phyloP scores from a whole-genome alignment of 306 rosid species.

The Corylus heterophylla region DNA sequence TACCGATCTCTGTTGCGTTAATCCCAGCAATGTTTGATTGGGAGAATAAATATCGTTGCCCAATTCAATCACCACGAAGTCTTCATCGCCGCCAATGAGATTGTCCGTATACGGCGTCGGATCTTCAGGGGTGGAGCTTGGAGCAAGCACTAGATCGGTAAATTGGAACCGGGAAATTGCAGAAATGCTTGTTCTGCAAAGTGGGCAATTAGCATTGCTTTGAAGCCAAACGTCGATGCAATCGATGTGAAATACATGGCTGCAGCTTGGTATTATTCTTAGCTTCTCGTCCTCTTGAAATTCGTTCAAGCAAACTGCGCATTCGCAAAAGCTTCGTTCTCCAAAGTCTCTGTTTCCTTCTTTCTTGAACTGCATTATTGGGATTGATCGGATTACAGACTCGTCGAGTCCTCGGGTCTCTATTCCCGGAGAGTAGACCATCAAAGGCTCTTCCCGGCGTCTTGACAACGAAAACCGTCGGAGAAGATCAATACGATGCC shows the following conservation, averaged over 20 bases:
- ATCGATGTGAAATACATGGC: conserved; percentile 84
- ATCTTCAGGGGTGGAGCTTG: conserved; percentile 38
- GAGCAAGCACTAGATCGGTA: conserved; percentile 45
- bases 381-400: conserved; percentile 76
- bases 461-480: conserved; percentile 67
- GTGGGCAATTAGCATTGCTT: conserved; percentile 91
- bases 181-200: conserved; percentile 81
- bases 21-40: conserved; percentile 31
- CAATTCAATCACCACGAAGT: conserved; percentile 80
- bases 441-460: conserved; percentile 39
- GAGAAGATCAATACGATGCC: conserved; percentile 90
- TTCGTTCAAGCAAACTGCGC: conserved; percentile 90
- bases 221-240: conserved; percentile 97
- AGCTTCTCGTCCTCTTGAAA: conserved; percentile 75
- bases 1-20: conserved; percentile 26
- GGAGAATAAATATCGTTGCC: conserved; percentile 28
- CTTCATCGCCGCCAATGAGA: conserved; percentile 44
- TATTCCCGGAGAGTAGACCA: conserved; percentile 35
- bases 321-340: conserved; percentile 49
- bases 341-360: conserved; percentile 25
- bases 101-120: conserved; percentile 33
- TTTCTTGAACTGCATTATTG: conserved; percentile 61
- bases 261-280: conserved; percentile 77
- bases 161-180: conserved; percentile 35
- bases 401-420: conserved; percentile 72